phyloP scores from a whole-genome alignment of 106 monocot species.

The Cymbidium sinense region DNA sequence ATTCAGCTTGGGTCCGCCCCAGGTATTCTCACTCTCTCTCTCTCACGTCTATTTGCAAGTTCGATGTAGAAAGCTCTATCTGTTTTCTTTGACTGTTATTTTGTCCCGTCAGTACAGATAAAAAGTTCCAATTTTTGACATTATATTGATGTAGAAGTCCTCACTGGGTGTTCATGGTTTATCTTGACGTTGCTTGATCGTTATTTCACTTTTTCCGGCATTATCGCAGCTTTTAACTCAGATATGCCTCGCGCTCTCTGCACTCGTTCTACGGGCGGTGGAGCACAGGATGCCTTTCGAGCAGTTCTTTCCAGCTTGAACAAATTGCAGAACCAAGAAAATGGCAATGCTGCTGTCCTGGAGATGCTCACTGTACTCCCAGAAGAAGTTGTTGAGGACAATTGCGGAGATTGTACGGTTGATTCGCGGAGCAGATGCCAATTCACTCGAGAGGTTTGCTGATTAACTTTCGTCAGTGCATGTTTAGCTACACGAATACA shows the following conservation, averaged over 20 bases:
- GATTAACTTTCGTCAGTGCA: conserved; percentile 37
- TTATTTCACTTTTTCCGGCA: not conserved
- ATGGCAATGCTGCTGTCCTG: conserved; percentile 70
- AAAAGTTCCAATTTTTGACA: not conserved
- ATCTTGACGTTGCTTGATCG: not conserved
- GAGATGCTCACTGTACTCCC: conserved; percentile 94
- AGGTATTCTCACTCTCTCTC: conserved; percentile 27
- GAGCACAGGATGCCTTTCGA: conserved; percentile 76
- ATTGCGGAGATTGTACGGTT: conserved; percentile 39
- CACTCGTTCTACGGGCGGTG: conserved; percentile 54
- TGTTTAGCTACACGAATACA: conserved; percentile 42
- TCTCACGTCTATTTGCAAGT: too few relatives aligned
- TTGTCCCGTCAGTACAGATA: not conserved
- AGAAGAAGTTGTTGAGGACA: conserved; percentile 79
- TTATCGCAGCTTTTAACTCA: conserved; percentile 78
- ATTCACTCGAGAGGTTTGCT: conserved; percentile 63
- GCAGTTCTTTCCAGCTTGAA: conserved; percentile 78
- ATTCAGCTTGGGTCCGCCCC: conserved; percentile 72
- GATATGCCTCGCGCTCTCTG: conserved; percentile 87
- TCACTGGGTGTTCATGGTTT: not conserved
- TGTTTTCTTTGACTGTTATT: not conserved
- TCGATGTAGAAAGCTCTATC: too few relatives aligned
- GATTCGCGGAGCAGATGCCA: conserved; percentile 46
- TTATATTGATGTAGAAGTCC: not conserved
- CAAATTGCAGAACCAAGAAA: conserved; percentile 59